phyloP scores from a whole-genome alignment of 306 rosid genomes.

The Ormosia semicastrata region DNA sequence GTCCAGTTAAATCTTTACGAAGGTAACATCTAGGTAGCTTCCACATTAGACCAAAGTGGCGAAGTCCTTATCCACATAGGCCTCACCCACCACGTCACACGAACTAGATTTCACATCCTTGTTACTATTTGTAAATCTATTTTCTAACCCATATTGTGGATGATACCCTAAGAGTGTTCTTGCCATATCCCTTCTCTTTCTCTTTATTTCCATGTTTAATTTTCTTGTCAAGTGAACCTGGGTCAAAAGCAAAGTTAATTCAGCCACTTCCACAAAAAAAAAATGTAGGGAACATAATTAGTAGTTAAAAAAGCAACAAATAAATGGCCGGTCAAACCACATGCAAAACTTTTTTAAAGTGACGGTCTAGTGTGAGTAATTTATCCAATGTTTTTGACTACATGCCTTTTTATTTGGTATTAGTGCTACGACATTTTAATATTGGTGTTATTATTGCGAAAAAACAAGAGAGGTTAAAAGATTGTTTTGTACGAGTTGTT shows the following conservation, averaged over 20 bases:
- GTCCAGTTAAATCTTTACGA: not conserved
- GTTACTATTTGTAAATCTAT: not conserved
- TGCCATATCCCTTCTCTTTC: not conserved
- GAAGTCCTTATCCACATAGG: slow-evolving; percentile 11
- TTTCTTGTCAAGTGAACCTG: not conserved
- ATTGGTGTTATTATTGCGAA: not conserved
- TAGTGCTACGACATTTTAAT: not conserved
- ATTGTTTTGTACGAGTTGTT: not conserved
- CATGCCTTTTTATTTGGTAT: not conserved
- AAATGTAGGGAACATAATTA: not conserved
- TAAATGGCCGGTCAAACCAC: not conserved
- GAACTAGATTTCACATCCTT: not conserved
- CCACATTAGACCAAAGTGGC: slow-evolving; percentile 3
- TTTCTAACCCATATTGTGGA: not conserved
- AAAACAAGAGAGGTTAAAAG: not conserved
- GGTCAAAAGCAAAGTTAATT: not conserved
- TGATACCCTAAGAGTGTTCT: not conserved
- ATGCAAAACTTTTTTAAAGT: not conserved
- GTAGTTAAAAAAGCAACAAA: not conserved
- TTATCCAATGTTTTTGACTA: slow-evolving; percentile 24
- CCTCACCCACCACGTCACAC: slow-evolving; percentile 31
- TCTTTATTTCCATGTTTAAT: not conserved
- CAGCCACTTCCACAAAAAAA: not conserved
- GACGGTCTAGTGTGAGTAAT: not conserved
- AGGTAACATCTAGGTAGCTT: slow-evolving; percentile 46